Evolutionary conservation across 805 yeast species (phyloP).

Genomic region (Suhomyces faveliae): DNA sequence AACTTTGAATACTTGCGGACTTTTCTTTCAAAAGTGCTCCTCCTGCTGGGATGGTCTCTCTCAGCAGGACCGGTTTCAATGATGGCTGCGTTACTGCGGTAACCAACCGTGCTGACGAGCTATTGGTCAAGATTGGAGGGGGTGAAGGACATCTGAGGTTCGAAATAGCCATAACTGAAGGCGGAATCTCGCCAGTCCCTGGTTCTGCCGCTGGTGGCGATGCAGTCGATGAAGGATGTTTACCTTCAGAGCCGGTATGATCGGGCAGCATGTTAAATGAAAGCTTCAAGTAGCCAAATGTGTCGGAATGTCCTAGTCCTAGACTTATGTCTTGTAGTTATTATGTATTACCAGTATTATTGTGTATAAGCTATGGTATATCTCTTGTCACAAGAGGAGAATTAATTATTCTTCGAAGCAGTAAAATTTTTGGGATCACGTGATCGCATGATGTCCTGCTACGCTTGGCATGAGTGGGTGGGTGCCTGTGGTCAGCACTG

Average conservation of each 20-base stretch:
- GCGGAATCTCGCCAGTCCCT: conserved; percentile 30
- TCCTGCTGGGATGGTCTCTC: conserved; percentile 45
- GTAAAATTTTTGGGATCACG: not conserved
- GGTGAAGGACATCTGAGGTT: conserved; percentile 67
- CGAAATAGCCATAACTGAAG: conserved; percentile 57
- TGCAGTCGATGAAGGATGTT: not conserved
- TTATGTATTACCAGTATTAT: not conserved
- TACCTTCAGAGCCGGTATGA: not conserved
- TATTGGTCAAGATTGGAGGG: conserved; percentile 56
- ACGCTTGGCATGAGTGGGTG: too few relatives aligned
- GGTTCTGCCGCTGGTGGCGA: not conserved
- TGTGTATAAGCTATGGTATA: not conserved
- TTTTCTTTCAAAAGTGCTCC: conserved; percentile 41
- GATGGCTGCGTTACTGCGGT: conserved; percentile 2
- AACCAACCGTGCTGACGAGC: conserved; percentile 4
- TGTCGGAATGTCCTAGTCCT: not conserved
- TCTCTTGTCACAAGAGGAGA: not conserved
- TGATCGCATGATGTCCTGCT: not conserved
- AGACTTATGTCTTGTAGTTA: not conserved
- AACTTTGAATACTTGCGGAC: conserved; percentile 6
- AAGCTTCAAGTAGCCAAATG: not conserved
- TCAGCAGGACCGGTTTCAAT: conserved; percentile 2
- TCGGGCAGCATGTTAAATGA: not conserved
- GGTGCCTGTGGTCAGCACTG: too few relatives aligned
- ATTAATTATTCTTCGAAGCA: not conserved